Conservation (phyloP, 768 basidiomycete species). For the Cystobasidium tubakii region DNA sequence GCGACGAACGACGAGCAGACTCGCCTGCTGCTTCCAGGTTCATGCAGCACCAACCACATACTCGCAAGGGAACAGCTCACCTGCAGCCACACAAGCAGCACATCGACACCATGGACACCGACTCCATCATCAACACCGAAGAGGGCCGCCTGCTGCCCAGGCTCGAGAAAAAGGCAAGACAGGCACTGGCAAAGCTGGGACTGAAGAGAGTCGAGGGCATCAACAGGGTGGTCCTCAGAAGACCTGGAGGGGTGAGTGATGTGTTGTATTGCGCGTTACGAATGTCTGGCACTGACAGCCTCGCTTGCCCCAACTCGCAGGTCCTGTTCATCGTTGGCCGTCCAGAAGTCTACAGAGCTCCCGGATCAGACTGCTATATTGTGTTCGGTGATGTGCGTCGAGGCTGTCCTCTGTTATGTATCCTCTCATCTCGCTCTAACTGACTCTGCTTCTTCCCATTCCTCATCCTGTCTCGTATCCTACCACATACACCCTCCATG, state of each 20-base stretch:
- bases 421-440: neutral
- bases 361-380: conserved; percentile 96
- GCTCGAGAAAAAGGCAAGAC: conserved; percentile 37
- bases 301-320: no score
- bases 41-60: no score
- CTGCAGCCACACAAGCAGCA: neutral
- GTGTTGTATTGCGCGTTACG: no score
- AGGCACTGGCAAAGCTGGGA: conserved; percentile 76
- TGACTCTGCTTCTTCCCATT: neutral
- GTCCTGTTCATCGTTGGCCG: conserved; percentile 84
- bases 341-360: conserved; percentile 94
- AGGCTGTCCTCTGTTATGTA: conserved; percentile 40
- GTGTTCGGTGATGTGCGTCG: conserved; percentile 80
- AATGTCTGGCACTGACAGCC: no score
- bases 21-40: no score
- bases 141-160: conserved; percentile 32
- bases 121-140: conserved; percentile 33
- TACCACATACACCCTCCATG: conserved; percentile 39
- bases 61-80: neutral
- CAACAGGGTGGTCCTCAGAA: conserved; percentile 85
- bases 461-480: conserved; percentile 15
- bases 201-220: conserved; percentile 88
- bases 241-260: conserved; percentile 88
- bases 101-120: conserved; percentile 26
- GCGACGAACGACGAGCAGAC: no score